Evolutionary conservation across 768 basidiomycete species (phyloP), one percentile per base, ranked within the genome.

Genomic region (Asterophora lycoperdoides): DNA sequence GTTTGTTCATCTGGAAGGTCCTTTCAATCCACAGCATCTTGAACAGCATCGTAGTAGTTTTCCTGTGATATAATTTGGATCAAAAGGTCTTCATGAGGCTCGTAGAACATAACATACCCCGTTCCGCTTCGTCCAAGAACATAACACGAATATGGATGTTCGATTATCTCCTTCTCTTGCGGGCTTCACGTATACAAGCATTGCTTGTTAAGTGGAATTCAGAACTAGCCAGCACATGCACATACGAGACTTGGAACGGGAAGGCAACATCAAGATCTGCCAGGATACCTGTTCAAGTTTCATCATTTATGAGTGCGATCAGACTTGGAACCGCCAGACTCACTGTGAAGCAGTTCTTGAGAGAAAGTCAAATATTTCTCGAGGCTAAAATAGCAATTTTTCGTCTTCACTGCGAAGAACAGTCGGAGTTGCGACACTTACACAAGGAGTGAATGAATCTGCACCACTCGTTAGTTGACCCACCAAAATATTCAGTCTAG

Each of bases 1-100:
- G 66, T 8, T 61, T 62, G 18, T 66, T 62, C 19, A 69, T 51
- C 33, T 75, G 62, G 65, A 75, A 82, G 2, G 77, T 70, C n/a
- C 75, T 66, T 54, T 88, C 81, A 6, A 86, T 78, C 1, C 77
- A 75, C 1, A 87, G 69, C 76, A 89, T 87, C 61, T 85, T 87
- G 68, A 83, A 84, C 1, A 89, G 67, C 75, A 89, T 86, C 0
- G 84, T 83, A 0, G 86, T 88, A 0, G 84, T 88, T 72, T 87
- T 87, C 1, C 86, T 86, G 54, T 11, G 42, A 40, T n/a, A 36
- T 14, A 30, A 28, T 18, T 34, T 14, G 7, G 37, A 8, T 19
- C 3, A 23, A 32, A 33, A 7, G 8, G 1, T 4, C 4, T 34
- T 18, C 2, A 23, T 7, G 14, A 39, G 41, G n/a, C n/a, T n/a